These are phyloP conservation scores for Pythium biforme DNA, from an alignment of 352 stramenopile genomes.

Conservation along the genomic window DNA sequence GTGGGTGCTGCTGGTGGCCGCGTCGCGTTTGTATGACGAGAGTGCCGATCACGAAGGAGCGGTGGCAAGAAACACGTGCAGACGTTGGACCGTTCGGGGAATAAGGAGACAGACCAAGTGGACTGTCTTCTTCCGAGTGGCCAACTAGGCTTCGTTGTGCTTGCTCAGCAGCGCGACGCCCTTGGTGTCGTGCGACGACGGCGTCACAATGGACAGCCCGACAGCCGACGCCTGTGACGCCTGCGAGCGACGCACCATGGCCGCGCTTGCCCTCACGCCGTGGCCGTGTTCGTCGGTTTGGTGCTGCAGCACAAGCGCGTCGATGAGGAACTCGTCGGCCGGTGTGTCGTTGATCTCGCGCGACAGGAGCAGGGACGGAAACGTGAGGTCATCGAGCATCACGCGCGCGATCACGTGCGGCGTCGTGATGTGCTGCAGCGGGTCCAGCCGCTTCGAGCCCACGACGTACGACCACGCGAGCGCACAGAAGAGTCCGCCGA, in stretches of 20 bases:
- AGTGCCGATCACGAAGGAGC: too few species aligned
- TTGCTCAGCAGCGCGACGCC: neutral
- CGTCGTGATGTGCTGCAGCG: constrained; percentile 4
- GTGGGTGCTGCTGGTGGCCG: too few species aligned
- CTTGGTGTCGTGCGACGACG: neutral
- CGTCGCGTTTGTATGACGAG: too few species aligned
- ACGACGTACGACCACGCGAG: constrained; percentile 2
- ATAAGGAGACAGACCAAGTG: too few species aligned
- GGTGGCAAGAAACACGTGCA: too few species aligned
- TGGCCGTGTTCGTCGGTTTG: neutral
- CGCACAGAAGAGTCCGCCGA: neutral
- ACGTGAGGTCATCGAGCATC: constrained; percentile 8
- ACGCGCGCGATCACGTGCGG: constrained; percentile 13
- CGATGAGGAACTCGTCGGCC: constrained; percentile 5
- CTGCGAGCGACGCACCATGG: neutral
- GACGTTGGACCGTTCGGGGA: too few species aligned
- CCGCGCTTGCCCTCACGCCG: neutral
- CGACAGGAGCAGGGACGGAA: constrained; percentile 9
- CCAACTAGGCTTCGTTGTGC: neutral
- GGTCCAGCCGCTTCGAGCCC: neutral
- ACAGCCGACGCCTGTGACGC: neutral
- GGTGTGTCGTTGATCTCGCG: neutral
- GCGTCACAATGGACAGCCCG: neutral
- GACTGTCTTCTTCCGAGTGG: too few species aligned
- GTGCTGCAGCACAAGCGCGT: neutral